phyloP scores from a whole-genome alignment of 1,284 basidiomycete species.

The Malassezia restricta region DNA sequence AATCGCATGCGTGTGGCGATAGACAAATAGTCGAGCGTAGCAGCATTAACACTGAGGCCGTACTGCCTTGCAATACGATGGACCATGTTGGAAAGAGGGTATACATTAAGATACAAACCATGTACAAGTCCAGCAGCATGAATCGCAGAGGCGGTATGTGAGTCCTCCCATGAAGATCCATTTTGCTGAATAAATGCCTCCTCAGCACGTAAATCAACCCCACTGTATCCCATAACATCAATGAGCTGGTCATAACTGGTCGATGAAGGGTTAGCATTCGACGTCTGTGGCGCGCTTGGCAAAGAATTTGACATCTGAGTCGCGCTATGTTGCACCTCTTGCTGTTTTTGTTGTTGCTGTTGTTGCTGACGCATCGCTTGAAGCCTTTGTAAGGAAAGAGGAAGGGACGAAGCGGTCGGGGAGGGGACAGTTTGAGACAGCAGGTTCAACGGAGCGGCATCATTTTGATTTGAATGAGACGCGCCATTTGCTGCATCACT shows the following conservation, averaged over 20 bases:
- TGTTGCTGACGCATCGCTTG: conserved; percentile 12
- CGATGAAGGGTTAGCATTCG: neutral
- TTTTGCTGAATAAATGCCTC: conserved; percentile 35
- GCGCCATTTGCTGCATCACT: neutral
- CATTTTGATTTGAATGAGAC: too few relatives aligned
- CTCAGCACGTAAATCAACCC: conserved; percentile 37
- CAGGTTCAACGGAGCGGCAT: too few relatives aligned
- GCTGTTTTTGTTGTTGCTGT: too few relatives aligned
- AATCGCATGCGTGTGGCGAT: conserved; percentile 34
- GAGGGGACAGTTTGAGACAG: too few relatives aligned
- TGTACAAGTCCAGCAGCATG: conserved; percentile 19
- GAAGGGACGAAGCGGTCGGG: neutral
- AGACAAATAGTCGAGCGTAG: conserved; percentile 40
- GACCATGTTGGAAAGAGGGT: conserved; percentile 33
- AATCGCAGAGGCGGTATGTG: conserved; percentile 13
- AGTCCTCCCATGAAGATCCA: conserved; percentile 19
- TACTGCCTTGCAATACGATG: conserved; percentile 26
- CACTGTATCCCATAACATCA: conserved; percentile 37
- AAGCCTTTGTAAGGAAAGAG: conserved; percentile 14
- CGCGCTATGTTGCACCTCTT: neutral
- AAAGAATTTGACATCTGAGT: neutral
- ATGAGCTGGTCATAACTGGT: conserved; percentile 24
- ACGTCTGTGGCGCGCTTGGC: neutral
- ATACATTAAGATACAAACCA: conserved; percentile 33
- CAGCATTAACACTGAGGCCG: conserved; percentile 36